Evolutionary conservation across 2,329 filamentous ascomycete genomes (phyloP).

Genomic region (Purpureocillium takamizusanense): DNA sequence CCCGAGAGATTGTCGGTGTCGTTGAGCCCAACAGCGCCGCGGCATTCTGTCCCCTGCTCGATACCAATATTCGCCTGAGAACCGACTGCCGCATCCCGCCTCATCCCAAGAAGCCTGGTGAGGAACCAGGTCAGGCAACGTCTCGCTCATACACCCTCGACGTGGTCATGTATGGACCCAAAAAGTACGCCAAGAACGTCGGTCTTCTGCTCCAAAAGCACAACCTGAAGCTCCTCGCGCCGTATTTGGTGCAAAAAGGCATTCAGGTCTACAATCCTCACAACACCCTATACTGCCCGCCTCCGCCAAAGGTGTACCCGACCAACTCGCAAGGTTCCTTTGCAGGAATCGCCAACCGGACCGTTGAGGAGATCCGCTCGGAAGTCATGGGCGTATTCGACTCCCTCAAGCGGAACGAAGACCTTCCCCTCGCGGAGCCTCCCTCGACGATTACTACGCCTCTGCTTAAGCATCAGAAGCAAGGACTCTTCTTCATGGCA

Average conservation of each 20-base stretch:
- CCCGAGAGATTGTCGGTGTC: conserved; percentile 63
- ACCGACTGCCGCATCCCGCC: conserved; percentile 63
- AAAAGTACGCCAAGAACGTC: conserved; percentile 54
- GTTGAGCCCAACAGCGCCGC: conserved; percentile 59
- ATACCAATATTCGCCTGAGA: conserved; percentile 56
- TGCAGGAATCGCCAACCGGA: conserved; percentile 39
- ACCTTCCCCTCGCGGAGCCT: conserved; percentile 66
- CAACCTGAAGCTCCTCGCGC: conserved; percentile 59
- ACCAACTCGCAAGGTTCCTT: conserved; percentile 17
- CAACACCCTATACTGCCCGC: conserved; percentile 37
- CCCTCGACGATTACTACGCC: conserved; percentile 52
- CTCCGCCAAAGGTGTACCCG: conserved; percentile 23
- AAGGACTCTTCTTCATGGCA: conserved; percentile 80
- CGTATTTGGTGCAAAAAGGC: conserved; percentile 55
- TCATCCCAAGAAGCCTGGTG: conserved; percentile 52
- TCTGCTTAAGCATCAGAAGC: conserved; percentile 79
- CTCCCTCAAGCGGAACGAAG: conserved; percentile 64
- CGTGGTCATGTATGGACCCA: conserved; percentile 71
- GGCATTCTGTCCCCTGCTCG: conserved; percentile 64
- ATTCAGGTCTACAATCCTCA: conserved; percentile 74
- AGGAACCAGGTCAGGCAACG: conserved; percentile 52
- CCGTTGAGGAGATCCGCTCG: conserved; percentile 75
- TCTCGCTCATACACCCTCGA: conserved; percentile 57
- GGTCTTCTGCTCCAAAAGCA: conserved; percentile 56
- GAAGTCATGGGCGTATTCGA: conserved; percentile 87